Percentiles rank a stretch among this genome's conserved stretches.
Conservation (phyloP, 2,329 filamentous ascomycete genomes). For the Pestalotiopsis sp. region DNA sequence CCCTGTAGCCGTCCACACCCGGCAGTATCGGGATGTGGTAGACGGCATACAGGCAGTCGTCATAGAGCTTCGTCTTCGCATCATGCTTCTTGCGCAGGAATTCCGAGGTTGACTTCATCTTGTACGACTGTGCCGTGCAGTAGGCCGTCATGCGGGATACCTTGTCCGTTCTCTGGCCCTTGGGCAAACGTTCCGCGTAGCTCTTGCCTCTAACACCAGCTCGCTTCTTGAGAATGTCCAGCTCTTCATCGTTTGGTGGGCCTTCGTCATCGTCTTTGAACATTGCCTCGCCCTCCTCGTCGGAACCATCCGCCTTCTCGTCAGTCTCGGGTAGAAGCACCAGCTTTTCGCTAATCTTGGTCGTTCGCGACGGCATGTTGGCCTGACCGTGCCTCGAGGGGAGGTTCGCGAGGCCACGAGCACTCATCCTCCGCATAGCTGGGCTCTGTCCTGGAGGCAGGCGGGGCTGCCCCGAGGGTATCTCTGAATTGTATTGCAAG, state of each 20-base stretch:
- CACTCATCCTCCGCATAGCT: conserved; percentile 44
- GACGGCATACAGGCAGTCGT: conserved; percentile 94
- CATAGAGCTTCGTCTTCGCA: conserved; percentile 93
- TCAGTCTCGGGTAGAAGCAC: conserved; percentile 86
- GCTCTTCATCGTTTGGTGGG: conserved; percentile 68
- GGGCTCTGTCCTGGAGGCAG: conserved; percentile 59
- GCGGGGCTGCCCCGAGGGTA: conserved; percentile 90
- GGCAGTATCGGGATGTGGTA: conserved; percentile 90
- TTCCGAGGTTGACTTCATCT: conserved; percentile 82
- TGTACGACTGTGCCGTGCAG: conserved; percentile 92
- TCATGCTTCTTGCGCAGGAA: conserved; percentile 88
- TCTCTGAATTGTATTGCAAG: conserved; percentile 89
- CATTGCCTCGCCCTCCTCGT: conserved; percentile 51
- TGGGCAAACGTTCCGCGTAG: conserved; percentile 90
- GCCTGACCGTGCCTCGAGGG: conserved; percentile 52
- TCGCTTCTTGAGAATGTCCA: conserved; percentile 63
- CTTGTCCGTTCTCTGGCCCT: conserved; percentile 83
- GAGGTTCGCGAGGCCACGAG: conserved; percentile 44
- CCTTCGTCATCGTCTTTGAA: conserved; percentile 50
- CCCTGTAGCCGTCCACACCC: conserved; percentile 81
- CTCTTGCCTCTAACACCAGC: conserved; percentile 75
- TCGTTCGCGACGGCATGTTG: conserved; percentile 79
- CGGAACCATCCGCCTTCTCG: conserved; percentile 59
- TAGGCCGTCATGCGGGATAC: conserved; percentile 91
- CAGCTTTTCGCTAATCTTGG: conserved; percentile 95